A percentile compares a stretch with the other conserved stretches of the same genome.
These are phyloP conservation scores for Oleoguttula mirabilis DNA, from an alignment of 495 filamentous ascomycete species.

Conservation along the genomic window DNA sequence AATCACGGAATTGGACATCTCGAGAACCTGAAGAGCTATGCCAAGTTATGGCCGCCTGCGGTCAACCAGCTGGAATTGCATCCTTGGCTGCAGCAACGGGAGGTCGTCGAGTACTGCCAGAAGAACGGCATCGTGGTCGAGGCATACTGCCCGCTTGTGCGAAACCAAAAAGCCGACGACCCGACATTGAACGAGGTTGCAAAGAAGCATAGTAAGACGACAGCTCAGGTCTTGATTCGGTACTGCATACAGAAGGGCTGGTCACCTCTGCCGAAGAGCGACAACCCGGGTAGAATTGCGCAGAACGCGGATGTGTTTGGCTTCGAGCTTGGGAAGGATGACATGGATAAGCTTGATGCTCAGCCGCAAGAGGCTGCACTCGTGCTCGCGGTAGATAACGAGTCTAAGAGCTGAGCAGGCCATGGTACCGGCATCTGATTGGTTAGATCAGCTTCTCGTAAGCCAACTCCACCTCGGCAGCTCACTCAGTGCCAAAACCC, in stretches of 20 bases:
- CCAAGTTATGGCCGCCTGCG: slow-evolving; percentile 50
- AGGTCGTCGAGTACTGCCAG: slow-evolving; percentile 49
- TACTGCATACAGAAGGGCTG: slow-evolving; percentile 38
- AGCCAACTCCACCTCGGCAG: too few relatives aligned
- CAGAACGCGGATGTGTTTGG: slow-evolving; percentile 38
- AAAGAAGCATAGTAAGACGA: slow-evolving; percentile 38
- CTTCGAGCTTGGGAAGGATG: slow-evolving; percentile 34
- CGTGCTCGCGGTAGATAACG: slow-evolving; percentile 26
- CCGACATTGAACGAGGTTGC: slow-evolving; percentile 40
- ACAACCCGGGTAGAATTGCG: slow-evolving; percentile 33
- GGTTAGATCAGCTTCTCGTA: too few relatives aligned
- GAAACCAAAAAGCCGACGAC: slow-evolving; percentile 48
- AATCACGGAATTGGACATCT: slow-evolving; percentile 55
- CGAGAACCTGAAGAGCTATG: slow-evolving; percentile 49
- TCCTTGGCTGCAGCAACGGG: slow-evolving; percentile 54
- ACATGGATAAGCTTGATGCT: slow-evolving; percentile 35
- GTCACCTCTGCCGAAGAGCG: slow-evolving; percentile 43
- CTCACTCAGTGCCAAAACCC: too few relatives aligned
- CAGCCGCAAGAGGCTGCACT: slow-evolving; percentile 29
- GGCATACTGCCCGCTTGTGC: slow-evolving; percentile 56
- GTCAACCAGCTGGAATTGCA: slow-evolving; percentile 66
- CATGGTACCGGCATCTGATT: too few relatives aligned
- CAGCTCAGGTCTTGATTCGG: slow-evolving; percentile 32
- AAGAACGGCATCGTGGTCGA: slow-evolving; percentile 48
- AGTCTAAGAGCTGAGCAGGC: too few relatives aligned